Conservation (phyloP, 257 asterid genomes). For the Nicotiana undulata region DNA sequence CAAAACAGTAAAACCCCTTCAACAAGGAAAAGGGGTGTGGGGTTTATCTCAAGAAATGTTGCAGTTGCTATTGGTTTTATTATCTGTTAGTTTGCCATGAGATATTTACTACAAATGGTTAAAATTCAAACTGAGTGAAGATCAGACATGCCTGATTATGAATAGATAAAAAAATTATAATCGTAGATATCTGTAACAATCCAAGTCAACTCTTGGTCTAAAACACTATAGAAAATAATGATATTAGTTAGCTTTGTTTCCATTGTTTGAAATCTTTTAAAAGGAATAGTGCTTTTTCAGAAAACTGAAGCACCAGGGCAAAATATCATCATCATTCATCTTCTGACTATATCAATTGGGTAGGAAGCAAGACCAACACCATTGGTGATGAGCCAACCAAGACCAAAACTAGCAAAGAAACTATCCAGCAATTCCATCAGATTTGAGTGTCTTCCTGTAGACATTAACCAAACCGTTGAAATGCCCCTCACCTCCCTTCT, state of each 20-base stretch:
- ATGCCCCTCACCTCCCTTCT: conserved; percentile 90
- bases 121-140: neutral
- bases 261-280: too few relatives aligned
- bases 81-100: neutral
- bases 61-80: neutral
- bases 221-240: neutral
- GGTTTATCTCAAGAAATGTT: neutral
- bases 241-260: neutral
- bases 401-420: conserved; percentile 89
- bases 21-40: neutral
- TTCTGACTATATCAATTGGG: conserved; percentile 83
- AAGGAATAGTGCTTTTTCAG: too few relatives aligned
- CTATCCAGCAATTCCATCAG: conserved; percentile 91
- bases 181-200: neutral
- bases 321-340: conserved; percentile 44
- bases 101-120: neutral
- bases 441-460: conserved; percentile 55
- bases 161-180: too few relatives aligned
- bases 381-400: conserved; percentile 88
- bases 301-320: too few relatives aligned
- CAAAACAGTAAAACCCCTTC: neutral
- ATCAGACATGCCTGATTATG: neutral
- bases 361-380: conserved; percentile 94
- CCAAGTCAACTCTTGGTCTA: neutral
- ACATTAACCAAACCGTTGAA: conserved; percentile 80